These are phyloP conservation scores for Salix dunnii DNA, from an alignment of 345 rosid species.

Conservation along the genomic window DNA sequence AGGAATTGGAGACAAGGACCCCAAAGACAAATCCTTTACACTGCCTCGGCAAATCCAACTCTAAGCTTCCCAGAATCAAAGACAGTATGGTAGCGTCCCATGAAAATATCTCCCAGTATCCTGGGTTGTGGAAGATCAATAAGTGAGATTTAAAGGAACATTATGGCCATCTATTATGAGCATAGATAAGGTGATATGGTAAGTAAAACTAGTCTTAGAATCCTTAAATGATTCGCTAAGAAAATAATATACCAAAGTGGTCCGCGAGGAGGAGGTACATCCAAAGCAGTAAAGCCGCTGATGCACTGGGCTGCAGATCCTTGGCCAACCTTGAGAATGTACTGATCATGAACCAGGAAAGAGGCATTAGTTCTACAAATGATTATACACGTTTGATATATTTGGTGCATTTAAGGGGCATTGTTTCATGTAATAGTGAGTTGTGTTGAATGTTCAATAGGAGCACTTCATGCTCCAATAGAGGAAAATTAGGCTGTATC, in stretches of 20 bases:
- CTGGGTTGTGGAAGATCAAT: slow-evolving; percentile 7
- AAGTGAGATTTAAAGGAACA: not conserved
- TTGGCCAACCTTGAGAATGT: slow-evolving; percentile 27
- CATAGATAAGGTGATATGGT: not conserved
- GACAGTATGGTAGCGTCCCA: slow-evolving; percentile 34
- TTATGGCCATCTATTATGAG: not conserved
- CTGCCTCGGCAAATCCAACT: slow-evolving; percentile 34
- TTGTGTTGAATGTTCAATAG: not conserved
- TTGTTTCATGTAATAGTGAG: not conserved
- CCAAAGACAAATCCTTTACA: not conserved
- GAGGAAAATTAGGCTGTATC: not conserved
- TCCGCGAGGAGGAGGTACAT: slow-evolving; percentile 32
- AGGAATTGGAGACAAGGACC: not conserved
- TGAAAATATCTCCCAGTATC: slow-evolving; percentile 36
- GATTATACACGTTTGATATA: no score
- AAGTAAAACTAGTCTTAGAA: not conserved
- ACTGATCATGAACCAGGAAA: slow-evolving; percentile 17
- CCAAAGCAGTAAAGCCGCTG: slow-evolving; percentile 33
- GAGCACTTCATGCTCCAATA: not conserved
- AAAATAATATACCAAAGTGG: slow-evolving; percentile 24
- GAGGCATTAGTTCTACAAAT: not conserved
- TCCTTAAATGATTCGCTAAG: not conserved
- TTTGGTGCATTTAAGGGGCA: not conserved
- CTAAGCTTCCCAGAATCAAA: slow-evolving; percentile 24
- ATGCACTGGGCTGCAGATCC: slow-evolving; percentile 26